Percentiles rank a stretch among this genome's conserved stretches.
phyloP scores from a whole-genome alignment of 2,329 filamentous ascomycete species.

The Fusarium udum region DNA sequence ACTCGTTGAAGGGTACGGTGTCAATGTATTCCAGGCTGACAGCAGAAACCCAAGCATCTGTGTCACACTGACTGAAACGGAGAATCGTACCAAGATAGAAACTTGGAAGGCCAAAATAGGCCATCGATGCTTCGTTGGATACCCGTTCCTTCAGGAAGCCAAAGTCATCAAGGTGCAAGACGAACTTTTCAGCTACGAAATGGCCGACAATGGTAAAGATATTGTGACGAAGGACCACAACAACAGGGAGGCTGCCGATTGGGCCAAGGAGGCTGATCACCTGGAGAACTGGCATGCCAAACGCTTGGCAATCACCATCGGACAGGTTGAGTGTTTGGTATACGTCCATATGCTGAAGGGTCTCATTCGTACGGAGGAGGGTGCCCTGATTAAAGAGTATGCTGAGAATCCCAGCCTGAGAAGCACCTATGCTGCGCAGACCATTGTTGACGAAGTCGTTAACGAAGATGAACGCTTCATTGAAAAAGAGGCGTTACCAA shows the following conservation, averaged over 20 bases:
- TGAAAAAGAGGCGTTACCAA: conserved; percentile 84
- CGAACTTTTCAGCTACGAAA: conserved; percentile 88
- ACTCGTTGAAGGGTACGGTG: conserved; percentile 77
- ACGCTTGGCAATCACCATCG: conserved; percentile 86
- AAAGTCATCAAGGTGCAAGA: conserved; percentile 90
- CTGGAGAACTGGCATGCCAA: conserved; percentile 92
- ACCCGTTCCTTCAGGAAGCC: conserved; percentile 94
- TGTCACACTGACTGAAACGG: conserved; percentile 81
- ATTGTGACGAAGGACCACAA: conserved; percentile 76
- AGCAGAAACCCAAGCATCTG: conserved; percentile 98
- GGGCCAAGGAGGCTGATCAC: conserved; percentile 81
- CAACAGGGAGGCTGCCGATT: conserved; percentile 81
- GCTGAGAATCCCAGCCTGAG: conserved; percentile 85
- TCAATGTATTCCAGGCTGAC: conserved; percentile 95
- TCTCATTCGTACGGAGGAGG: conserved; percentile 87
- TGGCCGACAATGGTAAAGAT: conserved; percentile 72
- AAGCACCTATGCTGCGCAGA: conserved; percentile 89
- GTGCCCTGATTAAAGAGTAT: conserved; percentile 93
- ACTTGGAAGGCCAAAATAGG: conserved; percentile 83
- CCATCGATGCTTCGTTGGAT: conserved; percentile 88
- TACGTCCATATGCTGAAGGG: conserved; percentile 96
- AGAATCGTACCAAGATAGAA: conserved; percentile 74
- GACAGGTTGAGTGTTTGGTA: conserved; percentile 86
- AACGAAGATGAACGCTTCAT: conserved; percentile 94
- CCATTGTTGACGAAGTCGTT: conserved; percentile 87